A percentile compares a stretch with the other conserved stretches of the same genome.
phyloP scores from a whole-genome alignment of 139 green algal genomes.

The Tetraselmis chui region DNA sequence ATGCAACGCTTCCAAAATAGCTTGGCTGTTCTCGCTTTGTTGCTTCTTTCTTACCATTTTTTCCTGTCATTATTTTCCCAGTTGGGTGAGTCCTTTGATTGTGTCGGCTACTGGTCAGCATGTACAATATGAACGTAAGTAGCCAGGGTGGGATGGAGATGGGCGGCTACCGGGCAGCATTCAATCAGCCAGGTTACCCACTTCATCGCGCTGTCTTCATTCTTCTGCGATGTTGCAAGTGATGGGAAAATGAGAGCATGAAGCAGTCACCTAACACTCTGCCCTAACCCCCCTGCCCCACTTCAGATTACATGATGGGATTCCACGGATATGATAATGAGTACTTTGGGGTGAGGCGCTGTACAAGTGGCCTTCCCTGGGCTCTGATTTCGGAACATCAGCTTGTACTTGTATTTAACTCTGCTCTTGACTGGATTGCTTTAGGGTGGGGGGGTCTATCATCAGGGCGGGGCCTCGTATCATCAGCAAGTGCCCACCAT shows the following conservation, averaged over 20 bases:
- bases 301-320: not conserved
- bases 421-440: not conserved
- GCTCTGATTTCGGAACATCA: not conserved
- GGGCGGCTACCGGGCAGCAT: not conserved
- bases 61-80: too few relatives aligned
- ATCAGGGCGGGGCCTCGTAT: too few relatives aligned
- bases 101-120: too few relatives aligned
- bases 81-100: too few relatives aligned
- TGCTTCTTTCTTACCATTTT: too few relatives aligned
- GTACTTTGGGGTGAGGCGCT: not conserved
- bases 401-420: not conserved
- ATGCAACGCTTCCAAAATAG: too few relatives aligned
- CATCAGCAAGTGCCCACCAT: too few relatives aligned
- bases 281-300: not conserved
- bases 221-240: too few relatives aligned
- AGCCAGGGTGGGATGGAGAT: not conserved
- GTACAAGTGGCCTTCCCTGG: not conserved
- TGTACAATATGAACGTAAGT: not conserved
- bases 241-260: not conserved
- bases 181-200: not conserved
- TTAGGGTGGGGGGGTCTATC: not conserved
- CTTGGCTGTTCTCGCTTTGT: too few relatives aligned
- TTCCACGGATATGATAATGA: not conserved
- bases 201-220: too few relatives aligned
- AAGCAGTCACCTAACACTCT: not conserved